Base-by-base conservation (phyloP, 1,284 basidiomycete species). In the Wallemia ichthyophaga region DNA sequence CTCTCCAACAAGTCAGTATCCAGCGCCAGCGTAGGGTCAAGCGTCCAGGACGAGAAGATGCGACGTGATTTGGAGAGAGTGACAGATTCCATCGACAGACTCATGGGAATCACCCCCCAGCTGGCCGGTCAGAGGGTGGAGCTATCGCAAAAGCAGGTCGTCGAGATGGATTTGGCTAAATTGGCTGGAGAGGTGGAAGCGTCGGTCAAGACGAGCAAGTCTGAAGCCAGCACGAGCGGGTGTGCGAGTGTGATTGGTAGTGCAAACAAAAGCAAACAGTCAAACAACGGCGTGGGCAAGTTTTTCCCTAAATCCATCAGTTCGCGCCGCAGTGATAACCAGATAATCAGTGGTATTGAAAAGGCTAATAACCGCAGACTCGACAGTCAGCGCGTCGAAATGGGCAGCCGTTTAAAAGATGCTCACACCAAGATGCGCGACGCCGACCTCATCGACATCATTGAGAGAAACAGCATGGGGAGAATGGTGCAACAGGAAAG, bases 61-160 rank as follows among this genome's bases (percentile, higher is more conserved):
- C 75, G 74, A 59, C 72, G 81, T 66, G 88, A 92, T 65, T 72
- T 92, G 23, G 86, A 91, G 64, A 75, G 77, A 2, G 79, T 92
- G 48, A 78, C 83, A 0, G 75, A 78, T 66, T 86, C 87, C 23
- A 89, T 94, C 63, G 87, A 89, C 66, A 74, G 86, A 25, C 71
- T 92, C 11, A 85, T 88, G 67, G 68, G 76, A 17, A 80, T 82
- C 27, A 80, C 84, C 1, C 87, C 88, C 0, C 85, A 88, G 67
- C 69, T 91, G 48, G 78, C 82, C 61, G 81, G 85, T 65, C 88
- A 92, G 68, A 78, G 88, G 0, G 84, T 84, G 13, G 85, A 87
- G 66, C 74, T 88, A 59, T 80, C 81, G 63, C 73, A 74, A 24
- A 71, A 75, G 25, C 83, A 83, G 67, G 64, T 78, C 19, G 74